Evolutionary conservation across 2,329 filamentous ascomycete genomes (phyloP).

Genomic region (Lachnellula subtilissima): DNA sequence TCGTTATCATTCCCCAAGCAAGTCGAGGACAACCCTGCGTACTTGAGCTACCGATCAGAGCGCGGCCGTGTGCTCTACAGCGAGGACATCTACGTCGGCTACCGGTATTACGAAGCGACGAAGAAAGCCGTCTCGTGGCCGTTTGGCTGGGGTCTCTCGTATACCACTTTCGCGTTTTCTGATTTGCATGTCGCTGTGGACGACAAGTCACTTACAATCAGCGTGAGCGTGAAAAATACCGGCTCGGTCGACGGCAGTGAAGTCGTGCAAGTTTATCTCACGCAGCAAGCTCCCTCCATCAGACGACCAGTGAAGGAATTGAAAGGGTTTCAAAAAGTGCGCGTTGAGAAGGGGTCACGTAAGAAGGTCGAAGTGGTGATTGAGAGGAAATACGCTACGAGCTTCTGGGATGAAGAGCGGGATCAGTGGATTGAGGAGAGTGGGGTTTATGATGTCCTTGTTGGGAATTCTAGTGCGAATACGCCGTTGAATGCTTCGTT

Average conservation of each 20-base stretch:
- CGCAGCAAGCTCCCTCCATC: conserved; percentile 46
- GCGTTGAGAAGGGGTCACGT: conserved; percentile 52
- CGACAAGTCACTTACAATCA: conserved; percentile 42
- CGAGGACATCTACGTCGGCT: conserved; percentile 75
- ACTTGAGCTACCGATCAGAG: conserved; percentile 67
- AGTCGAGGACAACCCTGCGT: conserved; percentile 66
- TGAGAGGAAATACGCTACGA: conserved; percentile 55
- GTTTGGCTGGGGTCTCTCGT: conserved; percentile 74
- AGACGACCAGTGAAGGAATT: conserved; percentile 56
- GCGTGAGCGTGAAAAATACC: conserved; percentile 56
- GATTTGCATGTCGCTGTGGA: conserved; percentile 41
- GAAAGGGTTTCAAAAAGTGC: conserved; percentile 60
- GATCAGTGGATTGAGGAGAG: conserved; percentile 61
- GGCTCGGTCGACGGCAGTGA: conserved; percentile 49
- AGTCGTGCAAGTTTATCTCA: conserved; percentile 53
- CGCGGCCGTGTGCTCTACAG: conserved; percentile 68
- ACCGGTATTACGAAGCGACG: conserved; percentile 70
- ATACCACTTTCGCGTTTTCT: conserved; percentile 60
- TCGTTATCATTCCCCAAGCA: conserved; percentile 65
- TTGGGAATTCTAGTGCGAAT: conserved; percentile 51
- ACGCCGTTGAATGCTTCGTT: conserved; percentile 48
- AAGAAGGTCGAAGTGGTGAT: conserved; percentile 48
- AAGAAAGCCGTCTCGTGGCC: conserved; percentile 61
- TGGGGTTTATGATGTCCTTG: conserved; percentile 58
- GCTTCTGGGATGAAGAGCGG: conserved; percentile 43